Evolutionary conservation across 768 basidiomycete genomes (phyloP).

Genomic region (Tylopilus felleus): DNA sequence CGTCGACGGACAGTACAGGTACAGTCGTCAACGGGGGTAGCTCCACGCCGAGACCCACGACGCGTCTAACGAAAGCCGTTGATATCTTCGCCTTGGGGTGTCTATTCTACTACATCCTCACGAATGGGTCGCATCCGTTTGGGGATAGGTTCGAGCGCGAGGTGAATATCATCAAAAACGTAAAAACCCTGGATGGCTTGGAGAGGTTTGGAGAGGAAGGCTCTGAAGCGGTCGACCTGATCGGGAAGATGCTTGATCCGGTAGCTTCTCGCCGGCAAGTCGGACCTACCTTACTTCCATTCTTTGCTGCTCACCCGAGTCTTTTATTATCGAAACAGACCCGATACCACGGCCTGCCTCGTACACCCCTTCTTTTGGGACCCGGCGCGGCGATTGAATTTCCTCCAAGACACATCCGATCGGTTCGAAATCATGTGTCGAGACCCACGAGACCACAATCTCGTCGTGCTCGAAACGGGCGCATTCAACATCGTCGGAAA

Average conservation of each 20-base stretch:
- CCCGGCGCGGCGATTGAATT: conserved; percentile 74
- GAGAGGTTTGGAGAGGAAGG: conserved; percentile 91
- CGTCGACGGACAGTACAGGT: conserved; percentile 61
- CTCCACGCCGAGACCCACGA: conserved; percentile 33
- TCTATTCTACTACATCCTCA: conserved; percentile 89
- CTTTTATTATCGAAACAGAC: conserved; percentile 43
- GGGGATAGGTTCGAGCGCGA: conserved; percentile 93
- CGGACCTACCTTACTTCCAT: not conserved
- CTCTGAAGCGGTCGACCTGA: conserved; percentile 82
- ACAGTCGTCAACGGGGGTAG: conserved; percentile 37
- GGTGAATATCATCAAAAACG: conserved; percentile 85
- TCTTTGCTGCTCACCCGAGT: conserved; percentile 3
- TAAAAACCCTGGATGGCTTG: conserved; percentile 65
- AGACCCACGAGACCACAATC: conserved; percentile 77
- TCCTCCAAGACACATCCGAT: conserved; percentile 97
- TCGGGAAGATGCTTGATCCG: conserved; percentile 71
- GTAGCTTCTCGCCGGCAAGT: conserved; percentile 73
- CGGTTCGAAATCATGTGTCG: conserved; percentile 97
- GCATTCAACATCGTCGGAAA: conserved; percentile 74
- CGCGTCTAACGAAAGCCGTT: conserved; percentile 88
- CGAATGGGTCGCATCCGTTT: conserved; percentile 89
- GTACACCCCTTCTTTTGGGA: conserved; percentile 98
- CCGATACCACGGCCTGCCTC: conserved; percentile 83
- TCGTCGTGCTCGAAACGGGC: conserved; percentile 70
- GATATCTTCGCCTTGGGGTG: conserved; percentile 97